phyloP scores from a whole-genome alignment of 1,284 basidiomycete species.

The Malassezia yamatoensis region DNA sequence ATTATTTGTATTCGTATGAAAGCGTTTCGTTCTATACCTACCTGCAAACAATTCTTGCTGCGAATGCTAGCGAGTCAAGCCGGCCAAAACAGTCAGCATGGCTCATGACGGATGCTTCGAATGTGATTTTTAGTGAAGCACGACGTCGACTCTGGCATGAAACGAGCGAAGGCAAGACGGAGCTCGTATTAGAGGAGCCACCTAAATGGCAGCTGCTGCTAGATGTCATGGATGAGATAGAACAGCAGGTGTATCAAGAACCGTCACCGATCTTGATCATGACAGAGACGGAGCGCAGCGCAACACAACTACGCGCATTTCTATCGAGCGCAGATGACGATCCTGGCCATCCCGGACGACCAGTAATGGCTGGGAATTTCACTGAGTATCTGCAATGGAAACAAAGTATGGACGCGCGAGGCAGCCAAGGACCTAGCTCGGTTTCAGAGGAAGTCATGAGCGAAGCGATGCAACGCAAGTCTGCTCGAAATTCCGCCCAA shows the following conservation, averaged over 20 bases:
- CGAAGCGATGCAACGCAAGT: slow-evolving; percentile 37
- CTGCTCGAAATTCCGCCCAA: slow-evolving; percentile 27
- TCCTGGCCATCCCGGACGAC: background rate
- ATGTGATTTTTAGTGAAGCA: slow-evolving; percentile 74
- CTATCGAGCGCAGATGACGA: slow-evolving; percentile 17
- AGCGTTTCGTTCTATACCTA: slow-evolving; percentile 81
- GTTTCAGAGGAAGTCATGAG: background rate
- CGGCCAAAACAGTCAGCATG: slow-evolving; percentile 63
- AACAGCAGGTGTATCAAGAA: slow-evolving; percentile 55
- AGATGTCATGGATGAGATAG: slow-evolving; percentile 80
- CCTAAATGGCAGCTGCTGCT: slow-evolving; percentile 86
- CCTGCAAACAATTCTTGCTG: slow-evolving; percentile 76
- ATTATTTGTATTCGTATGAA: slow-evolving; percentile 80
- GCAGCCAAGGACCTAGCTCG: background rate
- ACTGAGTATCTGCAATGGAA: slow-evolving; percentile 73
- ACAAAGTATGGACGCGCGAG: slow-evolving; percentile 51
- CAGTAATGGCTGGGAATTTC: slow-evolving; percentile 41
- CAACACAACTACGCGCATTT: slow-evolving; percentile 33
- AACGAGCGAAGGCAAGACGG: slow-evolving; percentile 5
- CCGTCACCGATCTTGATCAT: slow-evolving; percentile 35
- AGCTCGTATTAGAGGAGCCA: slow-evolving; percentile 68
- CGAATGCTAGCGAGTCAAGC: slow-evolving; percentile 50
- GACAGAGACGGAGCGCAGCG: slow-evolving; percentile 31
- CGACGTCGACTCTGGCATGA: slow-evolving; percentile 59
- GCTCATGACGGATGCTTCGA: slow-evolving; percentile 80